phyloP scores from a whole-genome alignment of 2,329 filamentous ascomycete genomes.

The Monilinia polystroma region DNA sequence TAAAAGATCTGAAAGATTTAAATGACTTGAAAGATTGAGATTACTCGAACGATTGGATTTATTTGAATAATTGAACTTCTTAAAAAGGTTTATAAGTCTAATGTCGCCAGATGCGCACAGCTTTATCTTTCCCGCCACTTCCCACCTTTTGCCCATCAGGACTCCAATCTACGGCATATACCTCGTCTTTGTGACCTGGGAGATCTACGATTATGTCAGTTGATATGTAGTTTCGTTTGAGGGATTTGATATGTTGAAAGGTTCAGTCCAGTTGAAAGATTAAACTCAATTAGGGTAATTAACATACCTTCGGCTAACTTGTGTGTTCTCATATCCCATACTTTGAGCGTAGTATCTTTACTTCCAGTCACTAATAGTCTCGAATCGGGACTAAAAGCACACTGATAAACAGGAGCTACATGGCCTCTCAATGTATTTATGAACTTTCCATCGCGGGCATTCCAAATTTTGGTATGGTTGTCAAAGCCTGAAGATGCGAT shows the following conservation, averaged over 20 bases:
- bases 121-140: conserved; percentile 91
- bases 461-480: conserved; percentile 94
- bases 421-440: conserved; percentile 86
- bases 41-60: no score
- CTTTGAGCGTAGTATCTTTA: conserved; percentile 87
- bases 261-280: no score
- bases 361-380: conserved; percentile 82
- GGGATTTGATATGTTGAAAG: no score
- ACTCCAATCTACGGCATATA: conserved; percentile 94
- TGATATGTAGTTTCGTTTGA: background rate
- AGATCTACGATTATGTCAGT: conserved; percentile 58
- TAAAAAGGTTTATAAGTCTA: conserved; percentile 39
- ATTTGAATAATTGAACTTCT: background rate
- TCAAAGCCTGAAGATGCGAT: conserved; percentile 91
- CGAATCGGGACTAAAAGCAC: conserved; percentile 88
- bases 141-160: conserved; percentile 85
- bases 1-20: no score
- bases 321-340: conserved; percentile 85
- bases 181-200: conserved; percentile 87
- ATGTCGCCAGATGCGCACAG: conserved; percentile 65
- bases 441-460: conserved; percentile 72
- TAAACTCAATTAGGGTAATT: background rate
- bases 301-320: conserved; percentile 61
- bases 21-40: no score
- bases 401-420: conserved; percentile 88